Conservation (phyloP, 768 basidiomycete species). For the Russula sp. region DNA sequence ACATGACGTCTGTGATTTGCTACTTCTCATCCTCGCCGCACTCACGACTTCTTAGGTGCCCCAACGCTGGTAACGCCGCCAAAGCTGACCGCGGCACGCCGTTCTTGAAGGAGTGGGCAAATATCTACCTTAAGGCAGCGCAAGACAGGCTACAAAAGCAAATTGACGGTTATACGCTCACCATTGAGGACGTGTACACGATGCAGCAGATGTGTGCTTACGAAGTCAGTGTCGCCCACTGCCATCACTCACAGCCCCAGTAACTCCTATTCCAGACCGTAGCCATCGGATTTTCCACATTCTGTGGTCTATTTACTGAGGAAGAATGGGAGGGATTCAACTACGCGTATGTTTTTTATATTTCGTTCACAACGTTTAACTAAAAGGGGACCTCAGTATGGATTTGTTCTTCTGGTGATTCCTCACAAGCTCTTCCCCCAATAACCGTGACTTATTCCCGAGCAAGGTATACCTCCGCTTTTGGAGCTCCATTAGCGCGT, state of each 20-base stretch:
- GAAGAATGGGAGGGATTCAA: slow-evolving; percentile 93
- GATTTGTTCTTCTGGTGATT: slow-evolving; percentile 58
- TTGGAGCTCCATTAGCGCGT: slow-evolving; percentile 75
- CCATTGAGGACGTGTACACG: slow-evolving; percentile 61
- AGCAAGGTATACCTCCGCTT: slow-evolving; percentile 61
- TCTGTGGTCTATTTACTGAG: slow-evolving; percentile 85
- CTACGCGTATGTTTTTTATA: slow-evolving; percentile 49
- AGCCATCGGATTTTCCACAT: slow-evolving; percentile 84
- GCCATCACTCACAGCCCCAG: neutral
- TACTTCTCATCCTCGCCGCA: neutral
- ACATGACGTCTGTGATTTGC: slow-evolving; percentile 49
- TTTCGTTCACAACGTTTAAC: slow-evolving; percentile 39
- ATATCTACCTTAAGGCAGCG: slow-evolving; percentile 65
- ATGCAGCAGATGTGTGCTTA: slow-evolving; percentile 85
- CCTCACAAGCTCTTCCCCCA: neutral
- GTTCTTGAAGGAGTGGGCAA: slow-evolving; percentile 62
- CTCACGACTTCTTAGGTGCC: slow-evolving; percentile 40
- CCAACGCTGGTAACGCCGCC: slow-evolving; percentile 44
- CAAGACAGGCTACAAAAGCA: slow-evolving; percentile 51
- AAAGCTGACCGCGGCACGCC: slow-evolving; percentile 53
- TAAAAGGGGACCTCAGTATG: slow-evolving; percentile 36
- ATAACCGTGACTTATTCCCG: neutral
- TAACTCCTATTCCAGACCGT: slow-evolving; percentile 54
- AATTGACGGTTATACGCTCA: slow-evolving; percentile 56
- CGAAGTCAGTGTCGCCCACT: slow-evolving; percentile 45